A percentile compares a stretch with the other conserved stretches of the same genome.
Conservation (phyloP, 331 rosid genomes). For the Rosa hybrid region DNA sequence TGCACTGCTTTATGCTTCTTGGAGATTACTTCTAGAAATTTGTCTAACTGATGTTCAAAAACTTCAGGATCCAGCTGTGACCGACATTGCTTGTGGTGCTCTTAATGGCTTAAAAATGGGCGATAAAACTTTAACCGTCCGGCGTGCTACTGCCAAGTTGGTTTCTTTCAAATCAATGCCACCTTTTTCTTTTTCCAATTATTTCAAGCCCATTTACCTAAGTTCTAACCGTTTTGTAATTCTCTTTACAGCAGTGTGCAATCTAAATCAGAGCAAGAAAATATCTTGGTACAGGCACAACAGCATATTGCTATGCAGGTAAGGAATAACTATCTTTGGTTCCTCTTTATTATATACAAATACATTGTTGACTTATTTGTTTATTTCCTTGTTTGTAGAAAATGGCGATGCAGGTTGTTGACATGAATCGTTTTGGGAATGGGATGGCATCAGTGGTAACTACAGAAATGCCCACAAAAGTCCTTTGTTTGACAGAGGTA, state of each 20-base stretch:
- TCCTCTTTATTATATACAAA: conserved; percentile 14
- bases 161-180: conserved; percentile 21
- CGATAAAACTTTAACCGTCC: conserved; percentile 77
- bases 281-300: conserved; percentile 69
- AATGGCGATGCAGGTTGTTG: conserved; percentile 62
- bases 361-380: conserved; percentile 7
- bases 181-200: background rate
- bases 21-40: conserved; percentile 8
- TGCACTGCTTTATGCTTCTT: conserved; percentile 13
- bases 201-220: background rate
- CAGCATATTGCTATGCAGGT: conserved; percentile 83
- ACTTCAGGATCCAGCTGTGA: conserved; percentile 74
- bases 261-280: conserved; percentile 77
- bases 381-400: conserved; percentile 39
- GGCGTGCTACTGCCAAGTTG: conserved; percentile 80
- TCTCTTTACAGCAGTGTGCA: conserved; percentile 50
- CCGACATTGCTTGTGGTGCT: conserved; percentile 78
- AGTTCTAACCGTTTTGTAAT: background rate
- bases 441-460: conserved; percentile 36
- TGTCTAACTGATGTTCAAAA: conserved; percentile 26
- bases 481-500: conserved; percentile 75
- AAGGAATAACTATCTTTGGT: conserved; percentile 1
- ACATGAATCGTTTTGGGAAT: conserved; percentile 43
- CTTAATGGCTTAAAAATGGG: conserved; percentile 89
- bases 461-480: conserved; percentile 56